Percentiles rank a stretch among this genome's conserved stretches.
These are phyloP conservation scores for Adansonia digitata DNA, from an alignment of 345 rosid species.

Conservation along the genomic window DNA sequence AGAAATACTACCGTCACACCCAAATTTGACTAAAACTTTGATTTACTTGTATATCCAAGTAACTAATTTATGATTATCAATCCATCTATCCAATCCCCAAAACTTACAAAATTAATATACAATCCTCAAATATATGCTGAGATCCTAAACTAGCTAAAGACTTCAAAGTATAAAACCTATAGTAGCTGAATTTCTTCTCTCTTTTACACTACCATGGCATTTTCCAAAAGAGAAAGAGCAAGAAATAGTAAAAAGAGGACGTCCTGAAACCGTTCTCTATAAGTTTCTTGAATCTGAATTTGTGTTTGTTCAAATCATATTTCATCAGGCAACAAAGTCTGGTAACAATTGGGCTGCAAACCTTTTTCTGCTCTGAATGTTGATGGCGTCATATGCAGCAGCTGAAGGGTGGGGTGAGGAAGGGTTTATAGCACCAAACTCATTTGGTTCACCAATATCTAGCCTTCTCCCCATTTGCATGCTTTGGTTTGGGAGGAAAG, in stretches of 20 bases:
- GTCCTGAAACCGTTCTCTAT: constrained; percentile 1
- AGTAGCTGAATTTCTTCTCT: constrained; percentile 34
- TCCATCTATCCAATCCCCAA: constrained; percentile 57
- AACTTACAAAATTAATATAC: constrained; percentile 88
- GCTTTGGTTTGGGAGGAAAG: constrained; percentile 73
- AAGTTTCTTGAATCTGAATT: background rate
- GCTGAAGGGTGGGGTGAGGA: constrained; percentile 57
- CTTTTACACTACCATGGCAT: constrained; percentile 46
- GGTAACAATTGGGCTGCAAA: constrained; percentile 82
- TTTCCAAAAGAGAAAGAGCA: constrained; percentile 14
- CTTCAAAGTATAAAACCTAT: constrained; percentile 62
- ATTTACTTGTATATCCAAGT: constrained; percentile 37
- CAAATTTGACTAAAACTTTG: constrained; percentile 23
- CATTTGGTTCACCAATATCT: constrained; percentile 71
- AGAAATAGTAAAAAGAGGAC: constrained; percentile 24
- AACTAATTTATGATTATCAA: constrained; percentile 34
- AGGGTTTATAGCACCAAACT: constrained; percentile 49
- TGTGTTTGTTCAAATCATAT: background rate
- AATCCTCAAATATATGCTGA: constrained; percentile 60
- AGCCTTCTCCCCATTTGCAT: constrained; percentile 76
- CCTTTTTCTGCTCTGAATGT: constrained; percentile 82
- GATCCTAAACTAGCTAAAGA: constrained; percentile 54
- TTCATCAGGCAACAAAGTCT: constrained; percentile 78
- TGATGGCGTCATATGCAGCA: constrained; percentile 65
- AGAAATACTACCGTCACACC: background rate